phyloP scores from a whole-genome alignment of 345 rosid genomes.

The Acer saccharum region DNA sequence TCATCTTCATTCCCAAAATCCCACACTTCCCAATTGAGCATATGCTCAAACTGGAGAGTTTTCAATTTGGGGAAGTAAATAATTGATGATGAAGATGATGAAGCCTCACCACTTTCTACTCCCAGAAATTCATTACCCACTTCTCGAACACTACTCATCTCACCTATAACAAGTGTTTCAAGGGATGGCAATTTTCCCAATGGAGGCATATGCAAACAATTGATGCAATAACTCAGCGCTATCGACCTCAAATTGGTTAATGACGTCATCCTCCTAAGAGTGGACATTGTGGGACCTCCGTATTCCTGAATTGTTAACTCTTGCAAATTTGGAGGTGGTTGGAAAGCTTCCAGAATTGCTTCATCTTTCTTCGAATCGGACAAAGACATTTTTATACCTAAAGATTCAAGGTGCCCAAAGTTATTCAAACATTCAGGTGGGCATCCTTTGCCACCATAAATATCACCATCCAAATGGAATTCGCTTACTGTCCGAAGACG shows the following conservation, averaged over 20 bases:
- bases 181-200: background rate
- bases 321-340: constrained; percentile 4
- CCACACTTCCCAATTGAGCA: background rate
- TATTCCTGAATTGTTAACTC: background rate
- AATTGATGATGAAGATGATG: constrained; percentile 1
- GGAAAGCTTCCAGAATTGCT: background rate
- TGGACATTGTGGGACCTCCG: background rate
- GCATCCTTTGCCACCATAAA: background rate
- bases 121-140: background rate
- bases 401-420: background rate
- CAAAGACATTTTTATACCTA: no score
- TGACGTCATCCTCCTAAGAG: background rate
- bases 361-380: background rate
- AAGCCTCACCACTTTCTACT: background rate
- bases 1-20: background rate
- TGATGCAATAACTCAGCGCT: fast-evolving
- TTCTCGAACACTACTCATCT: background rate
- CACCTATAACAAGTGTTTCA: background rate
- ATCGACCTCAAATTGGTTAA: background rate
- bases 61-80: background rate
- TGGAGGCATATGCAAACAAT: background rate
- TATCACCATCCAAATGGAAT: background rate
- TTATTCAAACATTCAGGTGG: background rate
- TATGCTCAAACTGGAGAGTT: background rate
- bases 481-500: no score